Evolutionary conservation across 192 early-diverging fungal genomes (phyloP).

Genomic region (Coemansia brasiliensis): DNA sequence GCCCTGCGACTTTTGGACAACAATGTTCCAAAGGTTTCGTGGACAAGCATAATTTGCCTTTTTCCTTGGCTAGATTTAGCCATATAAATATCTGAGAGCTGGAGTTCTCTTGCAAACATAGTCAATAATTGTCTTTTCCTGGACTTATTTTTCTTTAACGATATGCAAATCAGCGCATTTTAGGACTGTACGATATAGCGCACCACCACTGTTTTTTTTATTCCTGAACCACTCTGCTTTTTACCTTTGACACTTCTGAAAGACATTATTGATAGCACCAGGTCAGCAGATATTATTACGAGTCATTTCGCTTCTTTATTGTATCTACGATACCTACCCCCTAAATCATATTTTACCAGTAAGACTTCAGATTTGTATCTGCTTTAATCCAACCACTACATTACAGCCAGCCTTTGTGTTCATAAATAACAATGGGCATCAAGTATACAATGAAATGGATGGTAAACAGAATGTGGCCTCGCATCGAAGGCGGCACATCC

Average conservation of each 20-base stretch:
- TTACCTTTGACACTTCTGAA: too few relatives aligned
- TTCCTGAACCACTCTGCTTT: background rate
- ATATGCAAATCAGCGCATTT: conserved; percentile 6
- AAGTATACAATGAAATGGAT: conserved; percentile 56
- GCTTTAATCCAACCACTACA: too few relatives aligned
- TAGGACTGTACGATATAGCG: conserved; percentile 2
- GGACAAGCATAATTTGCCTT: conserved; percentile 17
- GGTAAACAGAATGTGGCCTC: conserved; percentile 57
- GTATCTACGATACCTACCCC: too few relatives aligned
- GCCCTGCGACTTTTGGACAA: background rate
- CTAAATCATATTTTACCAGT: too few relatives aligned
- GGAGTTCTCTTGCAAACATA: background rate
- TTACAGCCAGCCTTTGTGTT: background rate
- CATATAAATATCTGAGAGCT: conserved; percentile 7
- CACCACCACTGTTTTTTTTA: conserved; percentile 4
- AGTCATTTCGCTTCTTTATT: too few relatives aligned
- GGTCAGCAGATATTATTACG: too few relatives aligned
- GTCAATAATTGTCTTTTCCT: background rate
- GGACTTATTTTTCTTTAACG: conserved; percentile 14
- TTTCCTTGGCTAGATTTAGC: conserved; percentile 1
- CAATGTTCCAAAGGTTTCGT: background rate
- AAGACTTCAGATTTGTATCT: too few relatives aligned
- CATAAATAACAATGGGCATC: conserved; percentile 30
- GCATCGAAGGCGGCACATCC: conserved; percentile 38
- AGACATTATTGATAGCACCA: too few relatives aligned